A percentile compares a stretch with the other conserved stretches of the same genome.
Conservation (phyloP, 2,329 filamentous ascomycete genomes). For the Exserohilum turcica region DNA sequence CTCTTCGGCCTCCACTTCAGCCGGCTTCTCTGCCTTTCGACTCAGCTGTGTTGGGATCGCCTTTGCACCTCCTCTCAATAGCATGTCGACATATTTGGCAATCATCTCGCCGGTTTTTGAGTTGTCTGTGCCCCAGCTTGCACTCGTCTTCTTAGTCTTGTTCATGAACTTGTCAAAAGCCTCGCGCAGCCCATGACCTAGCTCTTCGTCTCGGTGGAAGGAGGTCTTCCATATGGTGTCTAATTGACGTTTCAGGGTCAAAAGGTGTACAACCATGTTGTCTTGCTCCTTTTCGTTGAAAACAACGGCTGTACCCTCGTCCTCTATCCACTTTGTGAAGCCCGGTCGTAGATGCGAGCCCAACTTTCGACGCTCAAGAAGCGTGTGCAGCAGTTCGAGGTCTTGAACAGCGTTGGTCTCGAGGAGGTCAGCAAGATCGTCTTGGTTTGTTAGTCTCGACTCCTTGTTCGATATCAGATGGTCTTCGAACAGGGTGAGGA, state of each 20-base stretch:
- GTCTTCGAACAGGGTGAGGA: constrained; percentile 74
- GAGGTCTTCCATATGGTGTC: constrained; percentile 77
- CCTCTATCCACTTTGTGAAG: constrained; percentile 79
- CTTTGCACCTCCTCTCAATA: constrained; percentile 86
- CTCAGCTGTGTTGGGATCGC: constrained; percentile 73
- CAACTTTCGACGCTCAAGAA: constrained; percentile 74
- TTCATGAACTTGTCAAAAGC: constrained; percentile 93
- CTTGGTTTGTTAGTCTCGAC: constrained; percentile 60
- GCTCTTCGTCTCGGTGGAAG: constrained; percentile 76
- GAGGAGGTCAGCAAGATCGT: constrained; percentile 74
- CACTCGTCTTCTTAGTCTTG: constrained; percentile 72
- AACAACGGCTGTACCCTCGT: constrained; percentile 76
- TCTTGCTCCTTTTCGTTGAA: constrained; percentile 77
- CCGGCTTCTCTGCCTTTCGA: constrained; percentile 60
- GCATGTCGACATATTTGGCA: constrained; percentile 90
- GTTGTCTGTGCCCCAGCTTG: constrained; percentile 79
- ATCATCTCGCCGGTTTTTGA: constrained; percentile 99
- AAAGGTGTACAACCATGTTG: constrained; percentile 82
- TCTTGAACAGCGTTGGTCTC: constrained; percentile 71
- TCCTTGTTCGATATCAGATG: constrained; percentile 73
- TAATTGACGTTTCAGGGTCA: constrained; percentile 79
- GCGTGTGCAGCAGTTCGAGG: constrained; percentile 75
- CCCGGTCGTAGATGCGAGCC: constrained; percentile 71
- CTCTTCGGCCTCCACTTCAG: constrained; percentile 65
- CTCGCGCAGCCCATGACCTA: constrained; percentile 79